phyloP scores from a whole-genome alignment of 805 yeast genomes.

The Yamadazyma kitorensis region DNA sequence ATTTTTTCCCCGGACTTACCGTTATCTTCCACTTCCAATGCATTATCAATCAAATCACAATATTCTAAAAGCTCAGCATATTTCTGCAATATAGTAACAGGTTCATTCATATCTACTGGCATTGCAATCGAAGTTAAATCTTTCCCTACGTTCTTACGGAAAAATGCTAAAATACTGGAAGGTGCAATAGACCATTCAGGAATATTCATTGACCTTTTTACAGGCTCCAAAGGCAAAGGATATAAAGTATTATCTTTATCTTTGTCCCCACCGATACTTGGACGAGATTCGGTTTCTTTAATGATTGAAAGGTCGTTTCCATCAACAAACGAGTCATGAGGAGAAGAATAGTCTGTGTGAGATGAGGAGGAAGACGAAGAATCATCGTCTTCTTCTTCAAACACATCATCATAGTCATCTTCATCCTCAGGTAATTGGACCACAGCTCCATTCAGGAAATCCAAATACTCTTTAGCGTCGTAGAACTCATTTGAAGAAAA shows the following conservation, averaged over 20 bases:
- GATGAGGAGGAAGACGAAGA: conserved; percentile 12
- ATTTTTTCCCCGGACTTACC: conserved; percentile 56
- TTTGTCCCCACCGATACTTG: conserved; percentile 8
- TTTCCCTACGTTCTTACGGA: conserved; percentile 90
- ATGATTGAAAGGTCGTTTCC: conserved; percentile 2
- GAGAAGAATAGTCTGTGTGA: conserved; percentile 11
- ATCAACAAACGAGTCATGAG: conserved; percentile 11
- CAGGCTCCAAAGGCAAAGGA: conserved; percentile 58
- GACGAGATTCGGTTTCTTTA: conserved; percentile 4
- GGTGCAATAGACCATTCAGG: conserved; percentile 63
- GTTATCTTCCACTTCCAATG: conserved; percentile 44
- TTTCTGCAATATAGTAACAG: conserved; percentile 76
- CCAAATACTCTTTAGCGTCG: conserved; percentile 70
- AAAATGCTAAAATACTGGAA: conserved; percentile 74
- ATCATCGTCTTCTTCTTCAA: conserved; percentile 18
- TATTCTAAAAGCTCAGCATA: conserved; percentile 81
- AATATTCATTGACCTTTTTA: conserved; percentile 58
- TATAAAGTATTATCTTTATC: conserved; percentile 43
- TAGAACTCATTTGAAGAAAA: conserved; percentile 32
- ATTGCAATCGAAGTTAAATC: conserved; percentile 81
- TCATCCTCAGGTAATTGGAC: conserved; percentile 39
- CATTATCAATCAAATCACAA: conserved; percentile 60
- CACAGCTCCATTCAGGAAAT: conserved; percentile 48
- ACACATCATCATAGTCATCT: conserved; percentile 12
- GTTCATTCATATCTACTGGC: conserved; percentile 96